Percentiles rank a stretch among this genome's conserved stretches.
Evolutionary conservation across 441 rosid species (phyloP).

Genomic region (Gossypium schwendimanii): DNA sequence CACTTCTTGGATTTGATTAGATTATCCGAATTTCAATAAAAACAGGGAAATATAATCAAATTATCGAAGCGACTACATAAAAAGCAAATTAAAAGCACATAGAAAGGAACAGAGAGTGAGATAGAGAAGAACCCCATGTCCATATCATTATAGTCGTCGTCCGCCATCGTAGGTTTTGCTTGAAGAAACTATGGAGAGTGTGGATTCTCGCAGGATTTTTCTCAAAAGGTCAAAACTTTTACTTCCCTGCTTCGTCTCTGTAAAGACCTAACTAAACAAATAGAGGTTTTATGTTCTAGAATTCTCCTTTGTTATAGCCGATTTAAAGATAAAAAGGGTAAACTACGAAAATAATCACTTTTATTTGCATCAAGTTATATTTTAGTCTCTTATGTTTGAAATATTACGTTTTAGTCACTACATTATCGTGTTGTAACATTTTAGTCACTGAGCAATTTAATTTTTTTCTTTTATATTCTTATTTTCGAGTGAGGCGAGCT

Average conservation of each 20-base stretch:
- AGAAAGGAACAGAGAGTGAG: neutral
- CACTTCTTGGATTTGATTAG: neutral
- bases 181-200: neutral
- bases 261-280: neutral
- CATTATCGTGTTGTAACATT: too few relatives aligned
- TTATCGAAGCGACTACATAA: neutral
- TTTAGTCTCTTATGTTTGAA: too few relatives aligned
- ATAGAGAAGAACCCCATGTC: constrained; percentile 43
- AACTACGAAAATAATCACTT: too few relatives aligned
- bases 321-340: neutral
- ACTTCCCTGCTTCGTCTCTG: neutral
- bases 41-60: neutral
- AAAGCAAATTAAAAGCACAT: neutral
- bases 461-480: too few relatives aligned
- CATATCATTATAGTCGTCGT: constrained; percentile 62
- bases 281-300: neutral
- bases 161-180: constrained; percentile 44
- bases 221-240: neutral
- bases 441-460: too few relatives aligned
- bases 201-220: neutral
- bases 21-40: neutral
- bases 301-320: neutral
- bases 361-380: too few relatives aligned
- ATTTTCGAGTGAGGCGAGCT: too few relatives aligned
- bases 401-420: too few relatives aligned